Conservation (phyloP, 805 yeast genomes). For the Komagataella pseudopastoris region DNA sequence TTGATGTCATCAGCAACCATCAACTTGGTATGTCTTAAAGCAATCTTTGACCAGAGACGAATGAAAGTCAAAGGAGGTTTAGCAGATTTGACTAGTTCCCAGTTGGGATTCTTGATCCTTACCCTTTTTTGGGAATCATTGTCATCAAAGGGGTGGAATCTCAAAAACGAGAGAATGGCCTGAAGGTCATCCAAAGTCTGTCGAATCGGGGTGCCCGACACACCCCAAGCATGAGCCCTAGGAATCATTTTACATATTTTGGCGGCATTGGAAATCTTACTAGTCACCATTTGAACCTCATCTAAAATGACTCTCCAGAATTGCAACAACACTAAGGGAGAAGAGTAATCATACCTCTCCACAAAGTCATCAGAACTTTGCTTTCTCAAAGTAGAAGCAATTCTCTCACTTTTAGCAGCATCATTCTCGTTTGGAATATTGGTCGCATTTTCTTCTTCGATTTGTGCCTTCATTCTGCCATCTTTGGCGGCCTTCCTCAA, state of each 20-base stretch:
- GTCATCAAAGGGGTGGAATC: slow-evolving; percentile 50
- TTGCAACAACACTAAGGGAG: slow-evolving; percentile 71
- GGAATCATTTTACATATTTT: slow-evolving; percentile 71
- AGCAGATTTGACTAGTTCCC: slow-evolving; percentile 12
- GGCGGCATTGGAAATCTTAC: slow-evolving; percentile 62
- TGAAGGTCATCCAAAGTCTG: slow-evolving; percentile 52
- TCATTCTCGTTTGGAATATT: not conserved
- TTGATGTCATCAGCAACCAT: slow-evolving; percentile 68
- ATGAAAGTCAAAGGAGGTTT: slow-evolving; percentile 22
- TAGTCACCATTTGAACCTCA: slow-evolving; percentile 89
- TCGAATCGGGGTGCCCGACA: slow-evolving; percentile 87
- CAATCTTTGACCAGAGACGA: slow-evolving; percentile 36
- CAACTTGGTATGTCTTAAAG: slow-evolving; percentile 73
- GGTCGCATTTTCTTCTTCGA: not conserved
- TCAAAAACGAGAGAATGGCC: slow-evolving; percentile 56
- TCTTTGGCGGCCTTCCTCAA: slow-evolving; percentile 25
- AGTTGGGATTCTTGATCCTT: slow-evolving; percentile 8
- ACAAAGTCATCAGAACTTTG: slow-evolving; percentile 1
- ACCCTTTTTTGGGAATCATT: slow-evolving; percentile 5
- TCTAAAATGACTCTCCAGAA: slow-evolving; percentile 87
- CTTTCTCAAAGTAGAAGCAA: not conserved
- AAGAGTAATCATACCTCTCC: slow-evolving; percentile 44
- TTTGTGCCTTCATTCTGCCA: slow-evolving; percentile 4
- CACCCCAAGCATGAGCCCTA: slow-evolving; percentile 90
- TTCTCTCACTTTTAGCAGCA: not conserved